These are phyloP conservation scores for Penicillium parvum DNA, from an alignment of 495 filamentous ascomycete genomes.

Conservation along the genomic window DNA sequence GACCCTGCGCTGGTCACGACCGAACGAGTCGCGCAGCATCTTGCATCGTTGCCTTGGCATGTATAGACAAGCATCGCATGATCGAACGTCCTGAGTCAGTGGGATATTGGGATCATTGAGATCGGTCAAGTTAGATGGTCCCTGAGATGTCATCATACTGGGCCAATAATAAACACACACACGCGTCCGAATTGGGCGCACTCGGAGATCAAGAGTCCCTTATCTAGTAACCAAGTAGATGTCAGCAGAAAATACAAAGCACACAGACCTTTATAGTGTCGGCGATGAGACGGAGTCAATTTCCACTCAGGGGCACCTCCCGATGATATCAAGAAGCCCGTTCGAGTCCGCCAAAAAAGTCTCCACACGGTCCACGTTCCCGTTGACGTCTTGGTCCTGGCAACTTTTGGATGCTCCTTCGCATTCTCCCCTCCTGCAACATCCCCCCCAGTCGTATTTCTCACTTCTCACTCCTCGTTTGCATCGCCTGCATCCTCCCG, in stretches of 20 bases:
- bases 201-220: no score
- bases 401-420: slow-evolving; percentile 13
- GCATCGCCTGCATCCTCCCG: slow-evolving; percentile 1
- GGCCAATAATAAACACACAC: no score
- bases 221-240: no score
- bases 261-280: background rate
- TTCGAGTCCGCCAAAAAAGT: slow-evolving; percentile 14
- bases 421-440: background rate
- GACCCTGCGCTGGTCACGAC: slow-evolving; percentile 70
- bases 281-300: slow-evolving; percentile 3
- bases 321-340: slow-evolving; percentile 8
- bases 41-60: slow-evolving; percentile 41
- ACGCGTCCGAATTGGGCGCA: no score
- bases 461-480: background rate
- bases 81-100: no score
- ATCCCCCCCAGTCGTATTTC: background rate
- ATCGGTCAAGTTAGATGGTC: no score
- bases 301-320: slow-evolving; percentile 8
- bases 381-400: slow-evolving; percentile 19
- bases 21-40: slow-evolving; percentile 34
- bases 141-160: background rate
- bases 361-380: slow-evolving; percentile 30
- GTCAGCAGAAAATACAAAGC: no score
- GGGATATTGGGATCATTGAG: no score
- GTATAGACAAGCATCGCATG: slow-evolving; percentile 7